Evolutionary conservation across 352 stramenopile genomes (phyloP), one percentile per base, ranked within the genome.

Genomic region (Pythium aquatile): DNA sequence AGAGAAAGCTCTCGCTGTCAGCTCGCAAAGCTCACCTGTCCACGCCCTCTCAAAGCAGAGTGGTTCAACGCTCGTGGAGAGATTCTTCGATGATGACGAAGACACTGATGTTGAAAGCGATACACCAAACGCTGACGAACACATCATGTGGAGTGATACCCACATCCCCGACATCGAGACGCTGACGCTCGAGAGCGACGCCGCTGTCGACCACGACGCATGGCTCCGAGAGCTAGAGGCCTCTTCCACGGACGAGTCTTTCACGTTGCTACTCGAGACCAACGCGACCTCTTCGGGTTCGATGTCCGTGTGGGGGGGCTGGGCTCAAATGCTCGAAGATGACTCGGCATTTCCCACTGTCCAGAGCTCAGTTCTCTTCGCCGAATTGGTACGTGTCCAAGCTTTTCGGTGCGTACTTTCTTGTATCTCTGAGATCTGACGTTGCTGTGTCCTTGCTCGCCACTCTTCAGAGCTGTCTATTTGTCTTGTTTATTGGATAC

Each of bases 401-500:
- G 20, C 20, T 24, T 24, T 24, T 24, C 20, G 1, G 20, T 24
- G 20, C 20, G 20, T 24, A 24, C 20, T 24, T 24, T 24, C 20
- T 24, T 24, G 20, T 24, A 24, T 24, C 20, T 24, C 20, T 24
- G 20, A 24, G 20, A 24, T 24, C 20, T 24, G 20, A 24, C 20
- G 20, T 24, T 35, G 32, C 32, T 35, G 3, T 47, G 44, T 52
- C 11, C 7, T 32, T 32, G 5, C n/a, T 28, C 16, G 2, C 20
- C 20, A 24, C 28, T 17, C 20, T n/a, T 10, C 35, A 87, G 74
- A 89, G 78, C 53, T 86, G 80, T 64, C 60, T 83, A 26, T 89
- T 89, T 40, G 78, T 87, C 28, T 77, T 70, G 7, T 89, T 87
- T 48, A 83, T 87, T 49, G 75, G 73, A 24, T 85, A 86, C 63